A percentile compares a stretch with the other conserved stretches of the same genome.
Evolutionary conservation across 2,329 filamentous ascomycete species (phyloP).

Genomic region (Colletotrichum abscissum): DNA sequence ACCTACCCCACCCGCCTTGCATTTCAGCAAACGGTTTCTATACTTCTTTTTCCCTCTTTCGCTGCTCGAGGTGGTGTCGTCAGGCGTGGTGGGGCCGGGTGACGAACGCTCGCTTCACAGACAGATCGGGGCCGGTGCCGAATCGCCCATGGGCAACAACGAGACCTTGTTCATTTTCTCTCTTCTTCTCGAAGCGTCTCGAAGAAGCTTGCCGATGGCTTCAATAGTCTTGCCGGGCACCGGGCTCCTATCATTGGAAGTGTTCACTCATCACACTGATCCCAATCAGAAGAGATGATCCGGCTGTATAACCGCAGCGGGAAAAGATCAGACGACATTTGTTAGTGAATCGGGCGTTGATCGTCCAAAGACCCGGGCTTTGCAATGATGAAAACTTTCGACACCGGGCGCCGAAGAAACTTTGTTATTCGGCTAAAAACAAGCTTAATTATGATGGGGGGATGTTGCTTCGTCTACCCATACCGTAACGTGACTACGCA

Average conservation of each 20-base stretch:
- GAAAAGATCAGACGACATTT: background rate
- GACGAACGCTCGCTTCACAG: conserved; percentile 1
- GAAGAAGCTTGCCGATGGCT: background rate
- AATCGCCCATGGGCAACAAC: background rate
- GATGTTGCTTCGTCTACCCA: background rate
- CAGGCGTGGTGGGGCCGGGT: conserved; percentile 5
- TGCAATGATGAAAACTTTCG: background rate
- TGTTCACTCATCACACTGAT: background rate
- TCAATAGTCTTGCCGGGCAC: no score
- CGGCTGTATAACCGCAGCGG: no score
- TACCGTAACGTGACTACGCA: background rate
- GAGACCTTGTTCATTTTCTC: background rate
- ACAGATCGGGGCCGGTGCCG: conserved; percentile 8
- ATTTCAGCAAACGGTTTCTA: background rate
- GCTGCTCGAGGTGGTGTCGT: background rate
- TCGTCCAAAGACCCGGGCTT: background rate
- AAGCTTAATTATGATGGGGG: conserved; percentile 11
- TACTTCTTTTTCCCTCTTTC: no score
- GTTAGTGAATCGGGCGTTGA: background rate
- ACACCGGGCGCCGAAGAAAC: background rate
- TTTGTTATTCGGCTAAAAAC: conserved; percentile 6
- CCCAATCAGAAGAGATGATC: background rate
- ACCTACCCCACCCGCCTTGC: background rate
- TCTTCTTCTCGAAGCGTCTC: background rate
- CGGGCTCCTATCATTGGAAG: no score